Percentiles rank a stretch among this genome's conserved stretches.
Conservation (phyloP, 495 filamentous ascomycete species). For the Rhypophila decipiens region DNA sequence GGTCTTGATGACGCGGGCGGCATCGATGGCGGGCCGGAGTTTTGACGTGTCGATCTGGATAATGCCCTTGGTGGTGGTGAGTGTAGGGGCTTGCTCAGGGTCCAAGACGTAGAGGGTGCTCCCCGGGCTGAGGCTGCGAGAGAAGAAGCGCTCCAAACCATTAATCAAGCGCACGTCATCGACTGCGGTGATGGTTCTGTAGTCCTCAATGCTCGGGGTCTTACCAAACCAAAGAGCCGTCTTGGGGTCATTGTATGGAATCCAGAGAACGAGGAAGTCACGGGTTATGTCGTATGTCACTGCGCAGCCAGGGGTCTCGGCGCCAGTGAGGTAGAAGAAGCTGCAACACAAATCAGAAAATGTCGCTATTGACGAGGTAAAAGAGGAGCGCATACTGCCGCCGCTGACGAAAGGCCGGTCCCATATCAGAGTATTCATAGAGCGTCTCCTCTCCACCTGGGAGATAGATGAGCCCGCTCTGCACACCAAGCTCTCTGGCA, state of each 20-base stretch:
- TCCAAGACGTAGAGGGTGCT: constrained; percentile 38
- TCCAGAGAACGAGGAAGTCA: constrained; percentile 54
- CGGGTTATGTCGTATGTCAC: constrained; percentile 57
- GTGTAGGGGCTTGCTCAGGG: constrained; percentile 33
- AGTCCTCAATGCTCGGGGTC: constrained; percentile 45
- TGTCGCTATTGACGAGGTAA: background rate
- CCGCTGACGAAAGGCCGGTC: constrained; percentile 55
- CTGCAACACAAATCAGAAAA: constrained; percentile 13
- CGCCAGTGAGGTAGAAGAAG: constrained; percentile 64
- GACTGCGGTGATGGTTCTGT: constrained; percentile 45
- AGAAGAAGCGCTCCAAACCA: constrained; percentile 29
- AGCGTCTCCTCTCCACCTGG: constrained; percentile 39
- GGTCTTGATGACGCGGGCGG: constrained; percentile 69
- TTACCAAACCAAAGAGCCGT: constrained; percentile 57
- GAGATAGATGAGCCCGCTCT: constrained; percentile 58
- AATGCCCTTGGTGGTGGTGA: constrained; percentile 25
- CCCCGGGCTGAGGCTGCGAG: constrained; percentile 19
- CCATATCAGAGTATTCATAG: constrained; percentile 57
- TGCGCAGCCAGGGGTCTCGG: constrained; percentile 53
- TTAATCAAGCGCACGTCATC: constrained; percentile 40
- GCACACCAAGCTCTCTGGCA: constrained; percentile 54
- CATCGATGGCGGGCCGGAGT: constrained; percentile 63
- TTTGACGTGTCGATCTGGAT: constrained; percentile 34
- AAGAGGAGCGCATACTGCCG: constrained; percentile 41
- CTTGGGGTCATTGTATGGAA: constrained; percentile 49